Evolutionary conservation across 352 stramenopile species (phyloP), one percentile per base, ranked within the genome.

Genomic region (Globisporangium recalcitrans): DNA sequence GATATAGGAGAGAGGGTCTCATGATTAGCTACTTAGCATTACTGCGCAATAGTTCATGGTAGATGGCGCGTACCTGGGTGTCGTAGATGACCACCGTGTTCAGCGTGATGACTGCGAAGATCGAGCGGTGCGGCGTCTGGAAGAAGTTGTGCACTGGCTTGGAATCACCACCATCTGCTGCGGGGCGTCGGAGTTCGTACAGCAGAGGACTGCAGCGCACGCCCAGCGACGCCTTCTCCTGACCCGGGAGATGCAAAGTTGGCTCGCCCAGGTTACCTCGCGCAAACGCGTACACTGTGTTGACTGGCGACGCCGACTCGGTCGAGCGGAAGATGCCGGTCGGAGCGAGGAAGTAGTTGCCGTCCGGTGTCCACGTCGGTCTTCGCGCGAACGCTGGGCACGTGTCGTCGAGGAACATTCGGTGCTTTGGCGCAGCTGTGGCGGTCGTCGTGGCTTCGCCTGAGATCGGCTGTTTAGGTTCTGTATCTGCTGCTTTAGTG

Each of bases 41-140:
- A 44, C 16, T n/a, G 2, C 29, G 9, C 31, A 1, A 51, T 54
- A 24, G 21, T 3, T 19, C 36, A 16, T 59, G 26, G n/a, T n/a
- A 62, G 46, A 38, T 6, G 22, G 19, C n/a, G 42, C 44, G 31
- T 67, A 92, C 82, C 80, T 97, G 79, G 5, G 96, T 98, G 69
- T 99, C 95, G 72, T 99, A 98, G 59, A 98, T 83, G n/a, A 97
- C 70, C 29, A 99, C 84, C 0, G 85, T 84, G 58, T 98, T 91
- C 34, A 97, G 78, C 27, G 94, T 98, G 34, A 98, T 82, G 16
- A 99, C 89, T 29, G 92, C 91, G 77, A 98, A 98, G 31, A 99
- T 70, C 32, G 85, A 88, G 48, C 90, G 83, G 52, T 93, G 82
- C 11, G 82, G 66, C 26, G 85, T 86, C 65, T 83, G 82, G 58